Base-by-base conservation (phyloP, 768 basidiomycete genomes). In the Russula brevipes region DNA sequence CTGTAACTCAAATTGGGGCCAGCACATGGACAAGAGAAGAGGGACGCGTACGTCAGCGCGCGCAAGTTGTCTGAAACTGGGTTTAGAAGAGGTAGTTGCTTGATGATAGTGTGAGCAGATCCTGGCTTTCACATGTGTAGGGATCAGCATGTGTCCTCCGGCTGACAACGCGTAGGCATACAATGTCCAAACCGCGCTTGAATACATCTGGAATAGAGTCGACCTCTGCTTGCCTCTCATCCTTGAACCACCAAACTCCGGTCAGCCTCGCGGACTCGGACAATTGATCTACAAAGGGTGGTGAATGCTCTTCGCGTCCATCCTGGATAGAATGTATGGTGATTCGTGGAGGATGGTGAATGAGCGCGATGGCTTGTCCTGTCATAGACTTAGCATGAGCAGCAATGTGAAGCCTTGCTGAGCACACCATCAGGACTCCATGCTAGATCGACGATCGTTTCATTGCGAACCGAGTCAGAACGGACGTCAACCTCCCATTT, bases 401-500 rank as follows among this genome's bases (percentile, higher is more conserved):
- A 56, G n/a, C 36, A n/a, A 38, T 38, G 49, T 59, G 30, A 17
- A 36, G 59, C 30, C 11, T 54, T 30, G 19, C 53, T 61, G 52
- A 36, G 65, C 74, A 60, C 75, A 90, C 91, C 88, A 73, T 88
- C 88, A 3, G 91, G 91, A 73, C 89, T 91, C 91, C 91, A 94
- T 12, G 82, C 82, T 38, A 93, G 69, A 51, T 77, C 84, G 47
- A 81, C 77, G 35, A 89, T 80, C 58, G 81, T 79, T 51, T 81
- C 79, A 46, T 75, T 77, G 46, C 77, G 75, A 41, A 57, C 57
- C 2, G 71, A 67, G 36, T 81, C 82, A 45, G 66, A 46, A 36
- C 73, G 70, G n/a, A 88, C 78, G 68, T 87, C 86, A 42, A 89
- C 79, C 69, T 93, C 90, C 91, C 91, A 94, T 65, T 87, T 85